phyloP scores from a whole-genome alignment of 768 basidiomycete species.

The Collybiopsis luxurians region DNA sequence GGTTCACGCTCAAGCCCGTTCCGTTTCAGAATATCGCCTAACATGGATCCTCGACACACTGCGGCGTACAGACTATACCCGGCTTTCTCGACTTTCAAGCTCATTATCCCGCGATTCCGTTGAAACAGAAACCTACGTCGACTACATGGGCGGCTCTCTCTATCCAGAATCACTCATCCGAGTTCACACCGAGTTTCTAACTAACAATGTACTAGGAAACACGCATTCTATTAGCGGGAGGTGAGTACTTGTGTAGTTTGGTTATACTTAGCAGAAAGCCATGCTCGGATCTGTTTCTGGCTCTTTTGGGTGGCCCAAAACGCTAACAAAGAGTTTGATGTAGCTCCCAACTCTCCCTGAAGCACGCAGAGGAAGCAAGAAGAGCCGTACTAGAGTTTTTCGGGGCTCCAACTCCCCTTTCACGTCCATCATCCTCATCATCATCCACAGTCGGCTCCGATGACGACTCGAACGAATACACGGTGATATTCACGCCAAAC shows the following conservation, averaged over 20 bases:
- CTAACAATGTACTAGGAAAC: conserved; percentile 68
- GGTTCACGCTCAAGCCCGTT: conserved; percentile 19
- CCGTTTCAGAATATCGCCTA: conserved; percentile 49
- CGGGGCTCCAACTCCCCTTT: conserved; percentile 54
- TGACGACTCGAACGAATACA: conserved; percentile 45
- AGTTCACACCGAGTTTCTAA: conserved; percentile 69
- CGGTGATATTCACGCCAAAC: conserved; percentile 81
- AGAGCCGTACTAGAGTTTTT: conserved; percentile 75
- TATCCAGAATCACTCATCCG: conserved; percentile 77
- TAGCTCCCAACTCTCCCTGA: conserved; percentile 71
- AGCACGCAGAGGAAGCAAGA: conserved; percentile 67
- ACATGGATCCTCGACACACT: conserved; percentile 74
- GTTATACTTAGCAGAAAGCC: neutral
- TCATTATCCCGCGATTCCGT: neutral
- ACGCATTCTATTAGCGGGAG: conserved; percentile 83
- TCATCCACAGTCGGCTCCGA: no score
- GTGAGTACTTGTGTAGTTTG: no score
- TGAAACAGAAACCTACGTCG: conserved; percentile 73
- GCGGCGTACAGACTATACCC: conserved; percentile 57
- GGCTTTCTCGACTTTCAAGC: conserved; percentile 53
- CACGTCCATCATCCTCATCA: no score
- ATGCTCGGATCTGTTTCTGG: conserved; percentile 11
- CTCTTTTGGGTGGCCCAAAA: neutral
- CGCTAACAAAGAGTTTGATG: neutral
- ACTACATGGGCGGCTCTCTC: conserved; percentile 83